Base-by-base conservation (phyloP, 1,139 yeast species). In the Blastobotrys indianensis region DNA sequence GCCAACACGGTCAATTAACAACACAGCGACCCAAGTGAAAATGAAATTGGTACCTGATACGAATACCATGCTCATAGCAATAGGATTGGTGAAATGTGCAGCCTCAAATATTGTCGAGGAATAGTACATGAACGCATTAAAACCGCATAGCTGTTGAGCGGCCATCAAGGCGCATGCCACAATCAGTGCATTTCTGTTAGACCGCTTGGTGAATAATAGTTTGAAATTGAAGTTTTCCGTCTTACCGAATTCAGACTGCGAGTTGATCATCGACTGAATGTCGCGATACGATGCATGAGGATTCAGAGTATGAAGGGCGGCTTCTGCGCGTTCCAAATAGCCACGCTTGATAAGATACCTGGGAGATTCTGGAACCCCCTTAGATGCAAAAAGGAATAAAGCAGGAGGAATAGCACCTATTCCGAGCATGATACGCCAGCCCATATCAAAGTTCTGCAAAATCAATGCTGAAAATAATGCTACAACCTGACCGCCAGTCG, bases 41-140 rank as follows among this genome's bases (percentile, higher is more conserved):
- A 73, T 68, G 57, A 81, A 81, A 63, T 82, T 82, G 8, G 86
- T 77, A 16, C 79, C 76, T 17, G 88, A 82, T 32, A 82, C 73
- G 29, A 31, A 9, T 35, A 78, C 70, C 51, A 82, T 75, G 15
- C 86, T 79, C 3, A 82, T 84, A 2, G 79, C 72, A 32, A 84
- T 71, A 3, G 88, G 78, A 58, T 80, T 75, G 30, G 74, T 52
- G 57, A 79, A 75, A 1, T 85, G 85, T 37, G 79, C 69, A 10
- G 76, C 69, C 51, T 75, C 73, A 60, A 82, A 82, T 37, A 82
- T 76, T 2, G 85, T 75, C 8, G 86, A 77, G 44, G 85, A 77
- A 57, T 81, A 82, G 62, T 82, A 82, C 85, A 82, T 81, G 59
- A 82, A 77, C 4, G 87, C 80, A 64, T 82, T 82, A 64, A 82